Percentiles rank a stretch among this genome's conserved stretches.
Conservation (phyloP, 345 rosid species). For the Stellera chamaejasme region DNA sequence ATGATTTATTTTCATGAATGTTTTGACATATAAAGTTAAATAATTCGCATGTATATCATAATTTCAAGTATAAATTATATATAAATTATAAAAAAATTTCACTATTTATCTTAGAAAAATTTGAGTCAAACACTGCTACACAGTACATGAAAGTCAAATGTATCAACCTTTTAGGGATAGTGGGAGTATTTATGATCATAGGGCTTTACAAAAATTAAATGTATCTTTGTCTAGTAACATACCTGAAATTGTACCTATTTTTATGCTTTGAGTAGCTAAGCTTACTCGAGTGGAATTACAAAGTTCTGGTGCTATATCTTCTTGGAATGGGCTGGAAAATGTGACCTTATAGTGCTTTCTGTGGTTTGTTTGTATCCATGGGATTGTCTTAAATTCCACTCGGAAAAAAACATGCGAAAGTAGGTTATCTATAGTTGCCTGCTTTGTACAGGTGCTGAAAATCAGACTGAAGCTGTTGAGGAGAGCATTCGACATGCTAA, state of each 20-base stretch:
- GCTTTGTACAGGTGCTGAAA: conserved; percentile 37
- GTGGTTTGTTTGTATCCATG: not conserved
- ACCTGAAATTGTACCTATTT: not conserved
- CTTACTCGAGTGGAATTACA: not conserved
- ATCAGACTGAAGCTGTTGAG: conserved; percentile 44
- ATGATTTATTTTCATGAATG: too few relatives aligned
- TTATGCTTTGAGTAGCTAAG: not conserved
- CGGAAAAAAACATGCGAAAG: not conserved
- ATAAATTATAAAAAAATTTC: too few relatives aligned
- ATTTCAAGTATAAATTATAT: too few relatives aligned
- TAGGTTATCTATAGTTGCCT: not conserved
- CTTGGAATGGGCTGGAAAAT: not conserved
- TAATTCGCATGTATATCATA: too few relatives aligned
- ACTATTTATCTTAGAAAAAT: too few relatives aligned
- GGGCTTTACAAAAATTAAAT: too few relatives aligned
- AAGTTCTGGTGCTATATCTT: not conserved
- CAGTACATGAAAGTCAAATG: too few relatives aligned
- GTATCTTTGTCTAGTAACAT: too few relatives aligned
- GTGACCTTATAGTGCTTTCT: not conserved
- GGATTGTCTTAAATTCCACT: conserved; percentile 1
- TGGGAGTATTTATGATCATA: too few relatives aligned
- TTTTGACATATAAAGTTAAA: too few relatives aligned
- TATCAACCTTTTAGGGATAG: too few relatives aligned
- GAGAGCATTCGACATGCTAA: conserved; percentile 69
- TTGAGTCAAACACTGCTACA: too few relatives aligned